Percentiles rank a stretch among this genome's conserved stretches.
Conservation (phyloP, 192 early-diverging fungal genomes). For the Ambispora gerdemannii region DNA sequence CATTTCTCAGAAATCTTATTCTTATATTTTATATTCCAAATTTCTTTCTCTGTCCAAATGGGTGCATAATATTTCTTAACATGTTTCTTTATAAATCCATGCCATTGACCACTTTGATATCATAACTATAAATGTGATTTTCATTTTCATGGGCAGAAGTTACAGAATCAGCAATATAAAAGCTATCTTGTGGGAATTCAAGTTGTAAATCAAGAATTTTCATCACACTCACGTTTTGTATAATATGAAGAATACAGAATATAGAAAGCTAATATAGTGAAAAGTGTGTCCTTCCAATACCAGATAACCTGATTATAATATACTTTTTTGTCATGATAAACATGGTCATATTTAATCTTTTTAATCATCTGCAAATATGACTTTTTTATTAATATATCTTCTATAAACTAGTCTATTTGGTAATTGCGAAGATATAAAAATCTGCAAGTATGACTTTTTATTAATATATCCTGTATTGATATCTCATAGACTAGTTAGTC, state of each 20-base stretch:
- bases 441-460: too few relatives aligned
- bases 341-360: conserved; percentile 7
- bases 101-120: conserved; percentile 9
- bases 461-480: conserved; percentile 19
- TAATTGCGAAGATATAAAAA: too few relatives aligned
- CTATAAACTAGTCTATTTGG: too few relatives aligned
- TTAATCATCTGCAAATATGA: conserved; percentile 18
- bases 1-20: conserved; percentile 1
- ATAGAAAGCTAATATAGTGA: conserved; percentile 19
- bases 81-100: conserved; percentile 3
- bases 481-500: conserved; percentile 14
- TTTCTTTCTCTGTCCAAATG: conserved; percentile 16
- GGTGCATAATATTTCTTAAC: conserved; percentile 13
- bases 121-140: conserved; percentile 12
- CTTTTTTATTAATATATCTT: too few relatives aligned
- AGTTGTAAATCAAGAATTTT: background rate
- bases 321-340: background rate
- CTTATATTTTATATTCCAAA: conserved; percentile 20
- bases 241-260: conserved; percentile 1
- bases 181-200: conserved; percentile 12
- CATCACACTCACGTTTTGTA: conserved; percentile 1
- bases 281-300: conserved; percentile 23
- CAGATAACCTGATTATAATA: conserved; percentile 8
- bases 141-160: background rate
- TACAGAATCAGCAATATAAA: conserved; percentile 22